phyloP scores from a whole-genome alignment of 441 rosid genomes.

The Jatropha podagrica region DNA sequence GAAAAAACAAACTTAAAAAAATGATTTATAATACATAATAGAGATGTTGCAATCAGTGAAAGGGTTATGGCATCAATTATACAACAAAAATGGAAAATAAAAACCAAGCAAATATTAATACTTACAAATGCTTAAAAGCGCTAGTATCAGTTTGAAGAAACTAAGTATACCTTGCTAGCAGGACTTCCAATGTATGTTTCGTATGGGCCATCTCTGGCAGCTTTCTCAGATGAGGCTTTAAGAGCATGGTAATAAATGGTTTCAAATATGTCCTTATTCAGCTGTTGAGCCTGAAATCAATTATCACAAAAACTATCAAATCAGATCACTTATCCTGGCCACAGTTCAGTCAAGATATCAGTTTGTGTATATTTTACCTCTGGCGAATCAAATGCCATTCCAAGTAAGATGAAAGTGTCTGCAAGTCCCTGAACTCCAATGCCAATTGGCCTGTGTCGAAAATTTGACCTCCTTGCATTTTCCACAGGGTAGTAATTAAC shows the following conservation, averaged over 20 bases:
- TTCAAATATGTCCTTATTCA: slow-evolving; percentile 86
- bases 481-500: slow-evolving; percentile 90
- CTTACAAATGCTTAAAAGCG: not conserved
- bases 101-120: not conserved
- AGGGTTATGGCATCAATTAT: not conserved
- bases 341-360: not conserved
- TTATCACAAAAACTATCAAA: slow-evolving; percentile 22
- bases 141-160: not conserved
- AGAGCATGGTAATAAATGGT: slow-evolving; percentile 80
- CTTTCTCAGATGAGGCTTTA: slow-evolving; percentile 63
- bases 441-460: slow-evolving; percentile 83
- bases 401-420: slow-evolving; percentile 81
- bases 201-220: slow-evolving; percentile 70
- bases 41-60: not conserved
- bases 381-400: slow-evolving; percentile 84
- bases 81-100: not conserved
- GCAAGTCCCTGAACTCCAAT: slow-evolving; percentile 97
- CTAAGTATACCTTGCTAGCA: slow-evolving; percentile 67
- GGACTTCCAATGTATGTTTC: slow-evolving; percentile 79
- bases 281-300: slow-evolving; percentile 65
- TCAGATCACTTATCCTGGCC: slow-evolving; percentile 1
- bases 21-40: not conserved
- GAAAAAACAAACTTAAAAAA: not conserved
- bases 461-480: slow-evolving; percentile 72
- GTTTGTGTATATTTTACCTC: slow-evolving; percentile 49